These are phyloP conservation scores for Przewalskia tangutica DNA, from an alignment of 257 asterid species.

Conservation along the genomic window DNA sequence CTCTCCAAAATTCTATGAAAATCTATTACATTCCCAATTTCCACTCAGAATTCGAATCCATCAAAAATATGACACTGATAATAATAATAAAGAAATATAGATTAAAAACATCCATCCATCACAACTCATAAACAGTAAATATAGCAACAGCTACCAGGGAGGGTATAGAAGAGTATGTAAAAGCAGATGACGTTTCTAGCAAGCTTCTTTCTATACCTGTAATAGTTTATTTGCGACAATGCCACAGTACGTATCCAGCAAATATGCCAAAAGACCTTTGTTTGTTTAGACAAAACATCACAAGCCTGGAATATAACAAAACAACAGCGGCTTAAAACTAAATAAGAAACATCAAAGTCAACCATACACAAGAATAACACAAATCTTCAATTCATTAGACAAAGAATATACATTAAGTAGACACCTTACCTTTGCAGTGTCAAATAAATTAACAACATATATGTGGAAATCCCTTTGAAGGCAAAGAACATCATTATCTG, in stretches of 20 bases:
- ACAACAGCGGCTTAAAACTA: constrained; percentile 9
- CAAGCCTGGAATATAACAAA: constrained; percentile 58
- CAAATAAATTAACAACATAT: constrained; percentile 85
- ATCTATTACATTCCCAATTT: neutral
- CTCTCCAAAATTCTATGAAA: neutral
- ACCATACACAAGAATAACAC: neutral
- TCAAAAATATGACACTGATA: neutral
- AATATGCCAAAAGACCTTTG: constrained; percentile 90
- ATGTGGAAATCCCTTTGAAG: constrained; percentile 95
- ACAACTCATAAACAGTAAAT: neutral
- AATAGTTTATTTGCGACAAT: constrained; percentile 62
- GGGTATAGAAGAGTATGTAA: neutral
- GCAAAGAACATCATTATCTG: constrained; percentile 96
- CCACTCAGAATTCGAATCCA: neutral
- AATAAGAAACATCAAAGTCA: neutral
- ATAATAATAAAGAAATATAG: neutral
- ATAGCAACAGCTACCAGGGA: neutral
- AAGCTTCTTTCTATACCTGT: constrained; percentile 43
- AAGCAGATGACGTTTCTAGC: neutral
- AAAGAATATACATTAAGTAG: neutral
- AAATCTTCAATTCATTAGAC: constrained; percentile 1
- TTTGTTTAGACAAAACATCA: constrained; percentile 69
- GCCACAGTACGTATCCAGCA: constrained; percentile 72
- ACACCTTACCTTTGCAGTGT: constrained; percentile 78
- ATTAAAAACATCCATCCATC: neutral